These are phyloP conservation scores for Rosa multiflora DNA, from an alignment of 306 rosid species.

Conservation along the genomic window DNA sequence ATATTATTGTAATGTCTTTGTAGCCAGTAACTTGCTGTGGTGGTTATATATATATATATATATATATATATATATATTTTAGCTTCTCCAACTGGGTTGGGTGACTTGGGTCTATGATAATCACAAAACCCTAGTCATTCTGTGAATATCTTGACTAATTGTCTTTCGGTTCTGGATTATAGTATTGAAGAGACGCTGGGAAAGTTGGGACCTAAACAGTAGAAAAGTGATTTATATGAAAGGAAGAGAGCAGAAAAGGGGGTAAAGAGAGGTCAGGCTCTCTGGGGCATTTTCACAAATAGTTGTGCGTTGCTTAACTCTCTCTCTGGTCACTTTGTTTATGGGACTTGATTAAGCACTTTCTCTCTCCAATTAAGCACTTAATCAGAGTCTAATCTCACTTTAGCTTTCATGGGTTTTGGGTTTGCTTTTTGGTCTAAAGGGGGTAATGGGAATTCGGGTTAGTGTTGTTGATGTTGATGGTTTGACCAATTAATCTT, in stretches of 20 bases:
- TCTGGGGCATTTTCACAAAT: conserved; percentile 10
- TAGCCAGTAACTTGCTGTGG: background rate
- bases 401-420: background rate
- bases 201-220: conserved; percentile 36
- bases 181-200: conserved; percentile 17
- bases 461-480: conserved; percentile 34
- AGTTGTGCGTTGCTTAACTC: background rate
- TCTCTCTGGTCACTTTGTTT: background rate
- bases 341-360: background rate
- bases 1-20: background rate
- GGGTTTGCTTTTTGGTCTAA: conserved; percentile 8
- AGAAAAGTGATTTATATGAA: conserved; percentile 22
- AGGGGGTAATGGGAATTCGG: conserved; percentile 32
- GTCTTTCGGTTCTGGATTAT: conserved; percentile 1
- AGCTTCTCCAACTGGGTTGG: background rate
- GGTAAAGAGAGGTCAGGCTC: conserved; percentile 14
- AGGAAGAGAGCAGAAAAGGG: conserved; percentile 2
- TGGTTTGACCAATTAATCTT: conserved; percentile 22
- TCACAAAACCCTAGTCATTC: conserved; percentile 1
- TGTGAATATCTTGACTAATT: background rate
- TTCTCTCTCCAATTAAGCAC: conserved; percentile 4
- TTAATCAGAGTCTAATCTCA: background rate
- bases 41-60: background rate
- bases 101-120: background rate
- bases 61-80: background rate